Evolutionary conservation across 768 basidiomycete species (phyloP).

Genomic region (Lactarius vividus): DNA sequence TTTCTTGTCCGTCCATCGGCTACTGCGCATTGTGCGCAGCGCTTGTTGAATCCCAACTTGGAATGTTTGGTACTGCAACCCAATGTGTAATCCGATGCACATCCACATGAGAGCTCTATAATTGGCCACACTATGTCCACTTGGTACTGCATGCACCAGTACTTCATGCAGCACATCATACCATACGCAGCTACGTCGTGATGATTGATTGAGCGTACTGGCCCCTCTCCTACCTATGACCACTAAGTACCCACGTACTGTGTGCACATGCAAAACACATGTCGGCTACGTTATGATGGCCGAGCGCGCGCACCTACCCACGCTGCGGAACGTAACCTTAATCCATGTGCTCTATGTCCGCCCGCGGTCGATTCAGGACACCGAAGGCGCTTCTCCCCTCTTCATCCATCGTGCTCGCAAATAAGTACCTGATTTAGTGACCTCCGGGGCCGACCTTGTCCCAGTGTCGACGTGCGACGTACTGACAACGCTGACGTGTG

Average conservation of each 20-base stretch:
- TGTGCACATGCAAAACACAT: neutral
- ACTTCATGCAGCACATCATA: neutral
- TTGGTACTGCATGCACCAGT: neutral
- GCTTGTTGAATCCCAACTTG: neutral
- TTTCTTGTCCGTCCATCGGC: neutral
- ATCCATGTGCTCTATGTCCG: neutral
- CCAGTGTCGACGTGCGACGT: neutral
- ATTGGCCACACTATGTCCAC: neutral
- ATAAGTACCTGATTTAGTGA: neutral
- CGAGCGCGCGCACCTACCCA: neutral
- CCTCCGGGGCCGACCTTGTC: neutral
- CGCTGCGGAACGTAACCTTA: neutral
- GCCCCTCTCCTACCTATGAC: no score
- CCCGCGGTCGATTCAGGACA: neutral
- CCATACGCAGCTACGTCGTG: no score
- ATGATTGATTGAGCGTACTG: no score
- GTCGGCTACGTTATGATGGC: neutral
- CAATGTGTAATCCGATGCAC: neutral
- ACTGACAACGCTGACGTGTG: neutral
- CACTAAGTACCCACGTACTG: neutral
- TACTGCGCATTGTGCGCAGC: neutral
- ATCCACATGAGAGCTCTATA: neutral
- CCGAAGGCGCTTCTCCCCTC: neutral
- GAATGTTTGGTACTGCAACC: neutral
- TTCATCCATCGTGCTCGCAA: neutral